Evolutionary conservation across 192 early-diverging fungal genomes (phyloP).

Genomic region (Dimargaris xerosporica): DNA sequence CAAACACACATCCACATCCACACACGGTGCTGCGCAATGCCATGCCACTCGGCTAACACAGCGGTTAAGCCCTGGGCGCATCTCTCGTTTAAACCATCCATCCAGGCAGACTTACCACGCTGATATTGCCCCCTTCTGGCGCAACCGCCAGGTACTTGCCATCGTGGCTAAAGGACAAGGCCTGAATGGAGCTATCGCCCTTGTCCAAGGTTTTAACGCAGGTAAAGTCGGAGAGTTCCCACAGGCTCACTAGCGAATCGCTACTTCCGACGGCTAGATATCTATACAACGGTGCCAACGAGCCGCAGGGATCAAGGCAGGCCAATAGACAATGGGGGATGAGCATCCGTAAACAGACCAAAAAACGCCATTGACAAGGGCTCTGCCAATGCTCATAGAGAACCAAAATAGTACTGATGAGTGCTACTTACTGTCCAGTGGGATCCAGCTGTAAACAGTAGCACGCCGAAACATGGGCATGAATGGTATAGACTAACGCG

Average conservation of each 20-base stretch:
- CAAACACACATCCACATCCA: no score
- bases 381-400: no score
- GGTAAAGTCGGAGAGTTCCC: background rate
- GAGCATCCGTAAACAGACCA: no score
- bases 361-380: no score
- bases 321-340: no score
- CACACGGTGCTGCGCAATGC: no score
- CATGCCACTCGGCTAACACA: no score
- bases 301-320: no score
- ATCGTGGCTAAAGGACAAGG: background rate
- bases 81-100: no score
- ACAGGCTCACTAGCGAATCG: background rate
- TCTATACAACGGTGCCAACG: no score
- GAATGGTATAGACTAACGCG: background rate
- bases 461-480: background rate
- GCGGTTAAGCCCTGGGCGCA: no score
- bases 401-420: no score
- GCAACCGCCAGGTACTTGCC: background rate
- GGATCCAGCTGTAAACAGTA: background rate
- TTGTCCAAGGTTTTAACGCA: background rate
- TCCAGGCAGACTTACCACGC: background rate
- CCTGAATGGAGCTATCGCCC: background rate
- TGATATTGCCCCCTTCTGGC: background rate
- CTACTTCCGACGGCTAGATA: background rate
- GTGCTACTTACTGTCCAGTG: constrained; percentile 1